Base-by-base conservation (phyloP, 2,329 filamentous ascomycete species). In the Claviceps quebecensis region DNA sequence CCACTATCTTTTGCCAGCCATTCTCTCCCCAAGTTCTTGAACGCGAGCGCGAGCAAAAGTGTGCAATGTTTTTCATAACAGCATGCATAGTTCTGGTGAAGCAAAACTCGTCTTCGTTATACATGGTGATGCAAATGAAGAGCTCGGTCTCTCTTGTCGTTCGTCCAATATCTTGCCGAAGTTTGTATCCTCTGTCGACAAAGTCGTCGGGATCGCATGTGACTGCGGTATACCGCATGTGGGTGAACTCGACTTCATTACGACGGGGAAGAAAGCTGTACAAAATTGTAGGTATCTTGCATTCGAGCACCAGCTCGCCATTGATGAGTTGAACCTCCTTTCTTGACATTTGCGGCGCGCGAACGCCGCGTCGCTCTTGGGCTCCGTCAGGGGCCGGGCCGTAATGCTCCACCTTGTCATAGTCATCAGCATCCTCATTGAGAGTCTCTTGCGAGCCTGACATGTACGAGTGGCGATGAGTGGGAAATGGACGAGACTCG, bases 1-100 rank as follows among this genome's bases (percentile, higher is more conserved):
- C 91, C 0, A 98, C 93, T 62, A 98, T 96, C 73, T 98, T 98
- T 69, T 98, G 88, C 93, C 93, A 98, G 4, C 93, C 93, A 50
- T 87, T 81, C 59, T 95, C 94, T 40, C 93, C 94, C 93, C 93
- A 98, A 0, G 90, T 97, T 53, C 93, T 81, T 5, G 89, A 95
- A 66, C 93, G 91, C 51, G 84, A 86, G 50, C 93, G 83, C 19
- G 84, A 88, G 73, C 93, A 98, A 69, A 98, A 96, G 66, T 97
- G 93, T 14, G 87, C 83, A 60, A 98, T 91, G 65, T 98, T 98
- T 67, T 94, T 89, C 87, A 98, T 95, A 52, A 98, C 87, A 51
- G 91, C 93, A 66, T 97, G 88, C 91, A 98, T 97, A 1, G 93
- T 98, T 46, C 93, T 81, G 6, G 93, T 96, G 61, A 98, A 98